Percentiles rank a stretch among this genome's conserved stretches.
phyloP scores from a whole-genome alignment of 345 rosid species.

The Cochlearia excelsa region DNA sequence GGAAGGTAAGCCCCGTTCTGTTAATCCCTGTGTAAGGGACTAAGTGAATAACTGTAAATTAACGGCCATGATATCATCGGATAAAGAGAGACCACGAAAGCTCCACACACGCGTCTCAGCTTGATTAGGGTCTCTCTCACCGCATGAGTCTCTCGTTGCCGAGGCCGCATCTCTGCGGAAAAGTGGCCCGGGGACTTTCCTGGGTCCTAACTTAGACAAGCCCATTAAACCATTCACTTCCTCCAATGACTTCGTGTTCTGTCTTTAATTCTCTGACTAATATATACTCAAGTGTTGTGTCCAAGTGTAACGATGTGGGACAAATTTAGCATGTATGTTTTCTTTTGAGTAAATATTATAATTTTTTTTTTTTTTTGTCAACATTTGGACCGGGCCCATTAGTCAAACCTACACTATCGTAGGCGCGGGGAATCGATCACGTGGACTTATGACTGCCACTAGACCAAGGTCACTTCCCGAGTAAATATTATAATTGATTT shows the following conservation, averaged over 20 bases:
- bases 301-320: no score
- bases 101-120: conserved; percentile 34
- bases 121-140: not conserved
- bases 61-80: conserved; percentile 25
- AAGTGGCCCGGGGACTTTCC: conserved; percentile 35
- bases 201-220: conserved; percentile 16
- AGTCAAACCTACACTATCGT: no score
- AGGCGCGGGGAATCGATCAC: no score
- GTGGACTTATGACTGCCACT: no score
- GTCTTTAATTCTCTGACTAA: no score
- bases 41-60: conserved; percentile 21
- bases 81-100: conserved; percentile 18
- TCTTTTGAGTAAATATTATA: no score
- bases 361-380: no score
- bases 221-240: conserved; percentile 1
- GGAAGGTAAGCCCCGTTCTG: conserved; percentile 29
- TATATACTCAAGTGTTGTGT: no score
- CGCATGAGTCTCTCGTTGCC: conserved; percentile 20
- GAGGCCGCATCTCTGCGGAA: conserved; percentile 32
- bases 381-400: no score
- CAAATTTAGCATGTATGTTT: no score
- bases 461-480: no score
- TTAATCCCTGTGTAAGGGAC: not conserved
- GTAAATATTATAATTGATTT: no score
- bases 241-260: conserved; percentile 3